phyloP scores from a whole-genome alignment of 352 stramenopile species.

The Thalassiosira sp. region DNA sequence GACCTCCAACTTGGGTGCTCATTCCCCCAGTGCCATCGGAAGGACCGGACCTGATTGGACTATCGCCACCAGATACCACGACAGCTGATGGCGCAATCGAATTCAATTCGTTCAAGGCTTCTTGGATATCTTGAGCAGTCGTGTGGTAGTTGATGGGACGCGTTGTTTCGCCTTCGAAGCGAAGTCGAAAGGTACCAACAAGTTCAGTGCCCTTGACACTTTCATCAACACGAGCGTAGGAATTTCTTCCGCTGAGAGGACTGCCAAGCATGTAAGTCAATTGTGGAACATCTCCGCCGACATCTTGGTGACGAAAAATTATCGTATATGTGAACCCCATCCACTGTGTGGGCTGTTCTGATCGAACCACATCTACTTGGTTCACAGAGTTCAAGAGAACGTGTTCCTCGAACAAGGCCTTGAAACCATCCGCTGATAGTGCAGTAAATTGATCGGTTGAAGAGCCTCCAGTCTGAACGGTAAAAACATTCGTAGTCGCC shows the following conservation, averaged over 20 bases:
- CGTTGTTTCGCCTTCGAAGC: conserved; percentile 92
- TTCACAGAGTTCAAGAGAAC: conserved; percentile 51
- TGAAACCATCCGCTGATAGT: conserved; percentile 59
- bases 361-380: conserved; percentile 72
- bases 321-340: conserved; percentile 85
- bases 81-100: conserved; percentile 91
- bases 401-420: conserved; percentile 60
- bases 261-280: conserved; percentile 52
- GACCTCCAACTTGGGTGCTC: conserved; percentile 64
- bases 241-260: conserved; percentile 56
- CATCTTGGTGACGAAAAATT: conserved; percentile 79
- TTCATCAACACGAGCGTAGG: conserved; percentile 81
- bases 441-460: conserved; percentile 59
- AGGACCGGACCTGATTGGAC: conserved; percentile 44
- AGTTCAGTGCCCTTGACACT: conserved; percentile 88
- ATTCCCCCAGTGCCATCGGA: conserved; percentile 44
- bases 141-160: conserved; percentile 88
- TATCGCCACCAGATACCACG: conserved; percentile 82
- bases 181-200: conserved; percentile 89
- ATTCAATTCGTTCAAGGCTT: conserved; percentile 89
- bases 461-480: conserved; percentile 54
- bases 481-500: conserved; percentile 48
- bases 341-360: conserved; percentile 62
- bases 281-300: conserved; percentile 87
- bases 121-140: conserved; percentile 85